These are phyloP conservation scores for Paramecium pentaurelia DNA, from an alignment of 73 alveolate species.

Conservation along the genomic window DNA sequence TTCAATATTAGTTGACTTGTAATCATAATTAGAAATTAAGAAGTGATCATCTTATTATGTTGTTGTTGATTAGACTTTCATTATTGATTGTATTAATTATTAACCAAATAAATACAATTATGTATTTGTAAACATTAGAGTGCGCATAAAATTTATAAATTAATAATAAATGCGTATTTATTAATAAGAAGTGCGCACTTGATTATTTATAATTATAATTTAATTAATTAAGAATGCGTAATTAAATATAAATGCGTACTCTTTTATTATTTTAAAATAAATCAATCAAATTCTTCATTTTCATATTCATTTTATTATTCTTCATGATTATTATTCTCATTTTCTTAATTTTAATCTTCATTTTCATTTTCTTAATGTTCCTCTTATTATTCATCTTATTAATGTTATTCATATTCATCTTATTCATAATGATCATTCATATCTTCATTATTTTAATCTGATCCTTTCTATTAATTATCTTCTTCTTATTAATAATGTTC, in stretches of 20 bases:
- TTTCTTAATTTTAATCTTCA: background rate
- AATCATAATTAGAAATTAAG: constrained; percentile 58
- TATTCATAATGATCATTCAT: background rate
- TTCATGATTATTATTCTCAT: background rate
- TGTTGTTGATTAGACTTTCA: constrained; percentile 58
- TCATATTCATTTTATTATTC: constrained; percentile 34
- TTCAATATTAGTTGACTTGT: constrained; percentile 54
- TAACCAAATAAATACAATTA: background rate
- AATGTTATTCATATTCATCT: background rate
- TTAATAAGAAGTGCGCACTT: background rate
- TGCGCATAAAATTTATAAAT: background rate
- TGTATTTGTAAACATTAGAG: background rate
- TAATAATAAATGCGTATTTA: background rate
- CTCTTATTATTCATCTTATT: background rate
- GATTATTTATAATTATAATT: background rate
- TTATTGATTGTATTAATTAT: background rate
- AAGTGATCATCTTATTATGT: constrained; percentile 41
- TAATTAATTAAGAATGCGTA: background rate
- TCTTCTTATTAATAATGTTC: background rate
- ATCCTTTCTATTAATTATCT: background rate
- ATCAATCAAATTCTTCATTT: constrained; percentile 35
- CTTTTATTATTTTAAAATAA: background rate
- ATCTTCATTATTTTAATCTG: background rate
- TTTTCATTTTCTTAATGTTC: background rate
- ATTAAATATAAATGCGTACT: background rate